These are phyloP conservation scores for Hirsutella rhossiliensis DNA, from an alignment of 2,329 filamentous ascomycete species.

Conservation along the genomic window DNA sequence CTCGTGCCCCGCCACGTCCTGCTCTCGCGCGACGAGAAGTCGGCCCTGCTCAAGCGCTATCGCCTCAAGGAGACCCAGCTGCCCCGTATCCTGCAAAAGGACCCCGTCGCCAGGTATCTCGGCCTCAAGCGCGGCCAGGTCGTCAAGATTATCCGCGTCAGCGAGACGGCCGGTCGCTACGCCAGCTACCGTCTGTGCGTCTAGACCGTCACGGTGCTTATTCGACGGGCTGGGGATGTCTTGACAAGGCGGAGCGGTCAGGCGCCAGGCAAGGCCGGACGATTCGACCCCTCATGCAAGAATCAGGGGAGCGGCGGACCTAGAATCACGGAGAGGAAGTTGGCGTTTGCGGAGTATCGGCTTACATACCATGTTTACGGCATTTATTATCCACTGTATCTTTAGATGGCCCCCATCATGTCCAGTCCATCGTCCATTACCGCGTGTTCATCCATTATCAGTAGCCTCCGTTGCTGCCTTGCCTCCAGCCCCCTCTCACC, in stretches of 20 bases:
- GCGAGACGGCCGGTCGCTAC: slow-evolving; percentile 91
- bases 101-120: slow-evolving; percentile 86
- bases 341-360: slow-evolving; percentile 5
- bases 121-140: slow-evolving; percentile 86
- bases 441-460: no score
- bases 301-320: background rate
- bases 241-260: background rate
- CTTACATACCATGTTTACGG: background rate
- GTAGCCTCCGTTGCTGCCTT: no score
- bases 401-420: no score
- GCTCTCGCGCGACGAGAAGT: slow-evolving; percentile 83
- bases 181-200: slow-evolving; percentile 78
- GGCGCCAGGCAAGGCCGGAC: background rate
- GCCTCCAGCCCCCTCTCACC: no score
- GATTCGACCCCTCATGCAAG: background rate
- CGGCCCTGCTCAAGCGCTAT: slow-evolving; percentile 74
- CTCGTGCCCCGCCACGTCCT: slow-evolving; percentile 89
- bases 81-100: slow-evolving; percentile 79
- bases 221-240: background rate
- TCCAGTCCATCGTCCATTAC: no score
- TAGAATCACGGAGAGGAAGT: background rate
- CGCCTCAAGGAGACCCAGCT: slow-evolving; percentile 95
- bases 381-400: background rate
- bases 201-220: slow-evolving; percentile 14
- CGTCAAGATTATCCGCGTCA: slow-evolving; percentile 94